Evolutionary conservation across 2,329 filamentous ascomycete species (phyloP), one percentile per base, ranked within the genome.

Genomic region (Cladosporium oxysporum): DNA sequence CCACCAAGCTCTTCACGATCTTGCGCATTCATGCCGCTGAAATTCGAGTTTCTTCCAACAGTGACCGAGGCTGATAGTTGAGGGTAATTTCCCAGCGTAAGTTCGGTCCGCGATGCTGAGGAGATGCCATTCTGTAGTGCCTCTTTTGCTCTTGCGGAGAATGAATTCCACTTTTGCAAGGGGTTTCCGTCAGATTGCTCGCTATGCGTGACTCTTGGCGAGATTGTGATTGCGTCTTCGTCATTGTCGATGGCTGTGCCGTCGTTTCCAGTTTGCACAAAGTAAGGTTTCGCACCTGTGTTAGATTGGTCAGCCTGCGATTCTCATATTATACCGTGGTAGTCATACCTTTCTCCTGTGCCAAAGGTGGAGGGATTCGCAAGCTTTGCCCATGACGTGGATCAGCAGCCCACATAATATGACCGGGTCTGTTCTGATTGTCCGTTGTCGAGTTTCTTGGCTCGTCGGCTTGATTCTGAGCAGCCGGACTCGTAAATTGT

Each of bases 1-100:
- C 94, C 94, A 14, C 94, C 94, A 3, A 98, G 81, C 77, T 98
- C 94, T 76, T 98, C 92, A 69, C 93, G 87, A 78, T 98, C 92
- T 69, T 94, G 91, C 71, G 96, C 90, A 0, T 90, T 91, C 69
- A 98, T 79, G n/a, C 26, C 62, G 28, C 21, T 61, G 55, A 35
- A 66, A 23, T 61, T 49, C 10, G 58, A 61, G 18, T 61, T 61
- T 8, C 16, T 61, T 11, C 58, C 58, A 31, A 50, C 12, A 16
- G 58, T 61, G 58, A 61, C 41, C 3, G 37, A 50, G 18, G 26
- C 4, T 6, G 37, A 61, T 12, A 61, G 28, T n/a, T 50, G 37
- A 16, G 58, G 58, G 26, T 50, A 53, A 8, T 55, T 53, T 5
- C 52, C 60, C 12, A 41, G 18, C 5, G 53, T 49, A 8, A 66